Percentiles rank a stretch among this genome's conserved stretches.
These are phyloP conservation scores for Neoboletus magnificus DNA, from an alignment of 768 basidiomycete species.

Conservation along the genomic window DNA sequence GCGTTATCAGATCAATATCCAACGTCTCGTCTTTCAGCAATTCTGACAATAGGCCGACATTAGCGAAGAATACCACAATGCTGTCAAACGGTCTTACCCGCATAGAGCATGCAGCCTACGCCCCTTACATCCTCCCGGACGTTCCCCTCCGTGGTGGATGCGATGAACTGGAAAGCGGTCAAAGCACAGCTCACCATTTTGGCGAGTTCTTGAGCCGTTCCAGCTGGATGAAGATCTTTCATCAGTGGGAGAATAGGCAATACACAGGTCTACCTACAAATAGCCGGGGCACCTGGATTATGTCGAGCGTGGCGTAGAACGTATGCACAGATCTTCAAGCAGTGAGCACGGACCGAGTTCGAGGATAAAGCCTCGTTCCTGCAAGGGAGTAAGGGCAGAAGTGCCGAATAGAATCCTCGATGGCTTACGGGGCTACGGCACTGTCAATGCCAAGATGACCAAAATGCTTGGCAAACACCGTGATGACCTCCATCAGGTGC, in stretches of 20 bases:
- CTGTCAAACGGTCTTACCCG: constrained; percentile 42
- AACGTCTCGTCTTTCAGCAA: constrained; percentile 83
- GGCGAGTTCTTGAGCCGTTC: constrained; percentile 51
- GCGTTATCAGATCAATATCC: constrained; percentile 74
- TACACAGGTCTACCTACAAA: constrained; percentile 39
- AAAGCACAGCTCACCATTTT: constrained; percentile 64
- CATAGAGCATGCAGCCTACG: constrained; percentile 75
- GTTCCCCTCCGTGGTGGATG: constrained; percentile 48
- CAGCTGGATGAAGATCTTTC: constrained; percentile 39
- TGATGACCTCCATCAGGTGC: constrained; percentile 67
- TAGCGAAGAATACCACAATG: background rate
- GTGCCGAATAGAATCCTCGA: background rate
- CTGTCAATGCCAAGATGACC: constrained; percentile 28
- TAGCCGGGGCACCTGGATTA: constrained; percentile 45
- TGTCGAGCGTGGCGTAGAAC: constrained; percentile 72
- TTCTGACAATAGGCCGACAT: constrained; percentile 40
- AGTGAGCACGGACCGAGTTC: constrained; percentile 51
- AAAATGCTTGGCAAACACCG: constrained; percentile 48
- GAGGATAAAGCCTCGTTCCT: constrained; percentile 33
- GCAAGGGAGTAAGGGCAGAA: constrained; percentile 1
- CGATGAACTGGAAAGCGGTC: constrained; percentile 56
- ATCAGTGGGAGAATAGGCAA: constrained; percentile 6
- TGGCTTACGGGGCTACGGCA: constrained; percentile 18
- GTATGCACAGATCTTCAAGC: constrained; percentile 79
- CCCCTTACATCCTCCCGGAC: constrained; percentile 75